Base-by-base conservation (phyloP, 2,329 filamentous ascomycete species). In the Monilinia polystroma region DNA sequence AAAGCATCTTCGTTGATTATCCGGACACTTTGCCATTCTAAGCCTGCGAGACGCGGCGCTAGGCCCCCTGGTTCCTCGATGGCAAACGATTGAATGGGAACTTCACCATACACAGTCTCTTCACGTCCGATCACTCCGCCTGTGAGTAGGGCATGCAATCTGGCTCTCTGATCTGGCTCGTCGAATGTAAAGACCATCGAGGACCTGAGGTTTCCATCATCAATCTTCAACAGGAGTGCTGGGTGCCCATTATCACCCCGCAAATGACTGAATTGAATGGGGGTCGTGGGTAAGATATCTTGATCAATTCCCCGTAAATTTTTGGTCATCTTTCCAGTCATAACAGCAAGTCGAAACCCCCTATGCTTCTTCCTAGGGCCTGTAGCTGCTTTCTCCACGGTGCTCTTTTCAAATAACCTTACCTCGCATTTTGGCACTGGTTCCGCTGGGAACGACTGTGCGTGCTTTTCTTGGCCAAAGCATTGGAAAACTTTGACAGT, bases 151-250 rank as follows among this genome's bases (percentile, higher is more conserved):
- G 87, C 89, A 75, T 94, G 90, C 63, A 96, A 83, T 43, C 82
- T 83, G 59, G 88, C 83, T 18, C 92, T 86, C 70, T 93, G 89
- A 67, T 87, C 85, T n/a, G 85, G 81, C 66, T 93, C 87, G 35
- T 85, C 82, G 78, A 97, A 97, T 0, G 90, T 89, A 71, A 96
- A 81, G 26, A 93, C 84, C 83, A 94, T 90, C 3, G 86, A 87
- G 47, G 90, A 90, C 43, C 70, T 72, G 14, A 68, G 67, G 51
- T 70, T 71, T 3, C 63, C 67, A 43, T 74, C 72, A 43, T 70
- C 87, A 63, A 92, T 87, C 53, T 89, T 88, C 45, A 96, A 78
- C 18, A 76, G 84, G 69, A 96, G 68, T 38, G 85, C 72, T 92
- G 82, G 10, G 87, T 85, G 82, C 12, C 89, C 88, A 65, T 86